Evolutionary conservation across 2,329 filamentous ascomycete genomes (phyloP).

Genomic region (Penicillium vulpinum): DNA sequence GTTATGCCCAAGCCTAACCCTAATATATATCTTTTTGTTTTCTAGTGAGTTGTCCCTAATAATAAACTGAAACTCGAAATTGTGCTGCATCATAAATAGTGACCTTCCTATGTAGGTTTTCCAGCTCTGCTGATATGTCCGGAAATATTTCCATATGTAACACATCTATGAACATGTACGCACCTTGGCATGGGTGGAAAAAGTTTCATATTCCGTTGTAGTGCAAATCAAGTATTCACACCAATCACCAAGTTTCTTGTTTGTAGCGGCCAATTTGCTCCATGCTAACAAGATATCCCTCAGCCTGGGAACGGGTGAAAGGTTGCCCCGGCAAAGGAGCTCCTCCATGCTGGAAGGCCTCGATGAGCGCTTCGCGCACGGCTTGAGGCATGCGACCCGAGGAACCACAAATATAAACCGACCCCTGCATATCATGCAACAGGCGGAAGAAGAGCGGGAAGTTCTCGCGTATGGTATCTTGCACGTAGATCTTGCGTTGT

Average conservation of each 20-base stretch:
- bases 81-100: background rate
- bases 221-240: background rate
- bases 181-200: too few relatives aligned
- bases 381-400: constrained; percentile 72
- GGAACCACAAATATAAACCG: constrained; percentile 55
- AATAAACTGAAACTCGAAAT: background rate
- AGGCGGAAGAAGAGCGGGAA: constrained; percentile 51
- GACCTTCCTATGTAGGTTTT: background rate
- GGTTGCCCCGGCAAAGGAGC: constrained; percentile 42
- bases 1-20: background rate
- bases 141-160: background rate
- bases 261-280: constrained; percentile 64
- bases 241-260: constrained; percentile 66
- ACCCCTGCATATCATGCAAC: constrained; percentile 54
- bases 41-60: background rate
- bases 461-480: constrained; percentile 60
- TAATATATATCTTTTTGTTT: background rate
- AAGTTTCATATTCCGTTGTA: background rate
- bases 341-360: constrained; percentile 54
- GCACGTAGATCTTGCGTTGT: constrained; percentile 65
- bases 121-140: too few relatives aligned
- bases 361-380: constrained; percentile 65
- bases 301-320: constrained; percentile 51
- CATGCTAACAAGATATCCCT: constrained; percentile 57
- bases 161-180: too few relatives aligned